Evolutionary conservation across 345 rosid species (phyloP).

Genomic region (Brassica juncea): DNA sequence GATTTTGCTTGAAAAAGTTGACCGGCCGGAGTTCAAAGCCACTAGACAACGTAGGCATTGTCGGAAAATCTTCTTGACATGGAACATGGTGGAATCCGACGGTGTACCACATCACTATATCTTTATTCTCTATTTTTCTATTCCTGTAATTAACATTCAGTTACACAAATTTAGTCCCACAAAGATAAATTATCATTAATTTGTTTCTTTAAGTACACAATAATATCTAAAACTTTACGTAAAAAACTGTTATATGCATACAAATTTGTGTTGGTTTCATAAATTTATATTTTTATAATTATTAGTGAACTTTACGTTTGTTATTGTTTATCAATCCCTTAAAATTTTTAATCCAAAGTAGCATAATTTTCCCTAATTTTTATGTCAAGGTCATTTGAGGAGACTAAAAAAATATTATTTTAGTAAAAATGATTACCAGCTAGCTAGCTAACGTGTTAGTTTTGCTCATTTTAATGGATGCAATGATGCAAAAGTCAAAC

Average conservation of each 20-base stretch:
- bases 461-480: not conserved
- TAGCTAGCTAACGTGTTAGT: not conserved
- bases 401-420: too few relatives aligned
- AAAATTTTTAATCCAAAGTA: too few relatives aligned
- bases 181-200: not conserved
- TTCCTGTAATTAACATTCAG: conserved; percentile 35
- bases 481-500: not conserved
- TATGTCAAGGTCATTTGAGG: too few relatives aligned
- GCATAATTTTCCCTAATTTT: too few relatives aligned
- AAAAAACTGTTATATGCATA: not conserved
- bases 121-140: conserved; percentile 50
- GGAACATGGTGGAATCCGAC: conserved; percentile 58
- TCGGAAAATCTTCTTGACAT: conserved; percentile 59
- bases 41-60: conserved; percentile 52
- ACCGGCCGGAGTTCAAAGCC: conserved; percentile 57
- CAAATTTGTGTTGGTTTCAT: not conserved
- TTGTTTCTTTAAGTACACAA: not conserved
- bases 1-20: conserved; percentile 56
- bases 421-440: not conserved
- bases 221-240: not conserved
- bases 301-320: too few relatives aligned
- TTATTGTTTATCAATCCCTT: too few relatives aligned
- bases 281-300: too few relatives aligned
- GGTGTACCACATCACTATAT: conserved; percentile 57
- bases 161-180: not conserved